phyloP scores from a whole-genome alignment of 257 asterid genomes.

The Solanum boliviense region DNA sequence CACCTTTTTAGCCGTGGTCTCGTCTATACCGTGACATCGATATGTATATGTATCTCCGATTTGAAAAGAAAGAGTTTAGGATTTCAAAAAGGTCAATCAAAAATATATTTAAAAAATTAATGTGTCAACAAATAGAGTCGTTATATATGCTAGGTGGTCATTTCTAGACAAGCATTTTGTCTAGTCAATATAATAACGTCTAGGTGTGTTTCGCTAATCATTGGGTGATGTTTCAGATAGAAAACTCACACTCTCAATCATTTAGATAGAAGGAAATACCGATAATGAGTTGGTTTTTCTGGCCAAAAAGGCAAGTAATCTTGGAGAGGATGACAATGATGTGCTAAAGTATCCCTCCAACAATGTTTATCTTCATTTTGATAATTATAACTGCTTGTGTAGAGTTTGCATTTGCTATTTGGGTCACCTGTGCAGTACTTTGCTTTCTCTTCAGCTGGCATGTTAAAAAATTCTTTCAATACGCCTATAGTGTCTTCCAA shows the following conservation, averaged over 20 bases:
- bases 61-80: too few species aligned
- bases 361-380: constrained; percentile 4
- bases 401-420: constrained; percentile 27
- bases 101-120: too few species aligned
- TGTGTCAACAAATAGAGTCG: too few species aligned
- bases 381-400: constrained; percentile 14
- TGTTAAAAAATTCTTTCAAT: constrained; percentile 21
- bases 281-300: constrained; percentile 30
- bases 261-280: constrained; percentile 3
- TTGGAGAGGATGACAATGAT: constrained; percentile 44
- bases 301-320: constrained; percentile 52
- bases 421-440: constrained; percentile 15
- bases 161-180: too few species aligned
- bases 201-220: too few species aligned
- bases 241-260: not conserved
- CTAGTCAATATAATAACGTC: too few species aligned
- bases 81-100: too few species aligned
- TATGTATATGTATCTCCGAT: too few species aligned
- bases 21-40: too few species aligned
- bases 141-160: too few species aligned
- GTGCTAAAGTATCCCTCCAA: constrained; percentile 14
- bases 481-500: constrained; percentile 17
- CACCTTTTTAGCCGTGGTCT: too few species aligned
- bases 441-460: constrained; percentile 25
- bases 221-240: too few species aligned